Evolutionary conservation across 805 yeast genomes (phyloP).

Genomic region (Teunomyces kruisii): DNA sequence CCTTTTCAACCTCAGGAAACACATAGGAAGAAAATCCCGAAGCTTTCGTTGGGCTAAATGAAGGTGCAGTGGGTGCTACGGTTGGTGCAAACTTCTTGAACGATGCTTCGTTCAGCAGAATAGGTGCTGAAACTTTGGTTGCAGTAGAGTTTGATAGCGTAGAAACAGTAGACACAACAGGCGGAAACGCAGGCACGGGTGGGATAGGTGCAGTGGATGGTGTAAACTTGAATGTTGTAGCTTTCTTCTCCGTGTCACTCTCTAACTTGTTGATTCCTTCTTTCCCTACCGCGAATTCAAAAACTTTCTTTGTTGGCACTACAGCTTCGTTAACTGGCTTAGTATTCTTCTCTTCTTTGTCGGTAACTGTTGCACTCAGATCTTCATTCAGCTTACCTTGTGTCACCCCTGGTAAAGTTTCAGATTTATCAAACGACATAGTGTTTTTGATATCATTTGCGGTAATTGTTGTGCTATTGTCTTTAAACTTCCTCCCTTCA

Average conservation of each 20-base stretch:
- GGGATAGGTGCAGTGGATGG: background rate
- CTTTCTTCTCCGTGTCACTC: background rate
- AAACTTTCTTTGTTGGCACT: background rate
- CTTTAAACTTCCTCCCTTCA: background rate
- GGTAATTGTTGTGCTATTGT: slow-evolving; percentile 11
- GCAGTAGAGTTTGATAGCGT: background rate
- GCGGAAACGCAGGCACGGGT: background rate
- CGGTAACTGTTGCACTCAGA: background rate
- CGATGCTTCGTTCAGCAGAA: background rate
- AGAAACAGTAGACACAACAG: background rate
- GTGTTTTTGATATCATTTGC: slow-evolving; percentile 40
- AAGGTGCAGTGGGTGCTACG: background rate
- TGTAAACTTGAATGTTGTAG: background rate
- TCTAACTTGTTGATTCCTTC: background rate
- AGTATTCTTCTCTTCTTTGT: background rate
- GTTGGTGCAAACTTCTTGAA: background rate
- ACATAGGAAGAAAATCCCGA: slow-evolving; percentile 8
- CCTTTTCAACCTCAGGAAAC: slow-evolving; percentile 25
- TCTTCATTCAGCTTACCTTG: background rate
- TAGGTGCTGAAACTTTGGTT: background rate
- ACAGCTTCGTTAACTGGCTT: background rate
- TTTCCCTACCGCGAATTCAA: background rate
- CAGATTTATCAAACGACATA: slow-evolving; percentile 32
- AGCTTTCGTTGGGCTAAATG: background rate
- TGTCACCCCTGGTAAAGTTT: slow-evolving; percentile 17